These are phyloP conservation scores for Psophocarpus tetragonolobus DNA, from an alignment of 306 rosid genomes.

Conservation along the genomic window DNA sequence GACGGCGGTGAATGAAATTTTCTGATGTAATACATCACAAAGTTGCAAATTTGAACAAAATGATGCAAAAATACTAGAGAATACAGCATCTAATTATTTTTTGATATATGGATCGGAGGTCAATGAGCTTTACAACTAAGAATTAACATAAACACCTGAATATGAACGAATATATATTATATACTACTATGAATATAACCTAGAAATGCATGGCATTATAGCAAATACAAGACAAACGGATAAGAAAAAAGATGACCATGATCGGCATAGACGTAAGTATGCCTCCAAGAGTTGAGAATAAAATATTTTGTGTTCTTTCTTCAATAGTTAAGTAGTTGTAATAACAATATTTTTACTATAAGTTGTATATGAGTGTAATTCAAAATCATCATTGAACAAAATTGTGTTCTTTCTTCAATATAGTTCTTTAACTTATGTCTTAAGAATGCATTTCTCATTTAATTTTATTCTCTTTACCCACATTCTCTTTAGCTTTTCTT, in stretches of 20 bases:
- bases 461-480: too few relatives aligned
- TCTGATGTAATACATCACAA: neutral
- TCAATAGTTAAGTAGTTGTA: too few relatives aligned
- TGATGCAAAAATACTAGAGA: neutral
- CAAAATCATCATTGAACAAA: too few relatives aligned
- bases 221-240: neutral
- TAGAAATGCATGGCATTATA: neutral
- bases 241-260: conserved; percentile 56
- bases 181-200: neutral
- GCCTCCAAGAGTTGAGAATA: conserved; percentile 88
- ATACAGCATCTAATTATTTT: neutral
- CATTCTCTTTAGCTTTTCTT: too few relatives aligned
- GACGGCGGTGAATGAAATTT: neutral
- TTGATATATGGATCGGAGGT: neutral
- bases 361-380: too few relatives aligned
- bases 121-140: neutral
- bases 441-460: too few relatives aligned
- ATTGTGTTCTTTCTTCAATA: too few relatives aligned
- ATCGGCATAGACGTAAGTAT: conserved; percentile 67
- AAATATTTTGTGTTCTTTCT: too few relatives aligned
- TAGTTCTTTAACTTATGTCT: too few relatives aligned
- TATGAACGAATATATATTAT: too few relatives aligned
- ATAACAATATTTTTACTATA: too few relatives aligned
- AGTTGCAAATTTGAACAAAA: neutral
- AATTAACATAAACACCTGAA: neutral